Conservation (phyloP, 352 stramenopile genomes). For the Phytophthora agathidicida region DNA sequence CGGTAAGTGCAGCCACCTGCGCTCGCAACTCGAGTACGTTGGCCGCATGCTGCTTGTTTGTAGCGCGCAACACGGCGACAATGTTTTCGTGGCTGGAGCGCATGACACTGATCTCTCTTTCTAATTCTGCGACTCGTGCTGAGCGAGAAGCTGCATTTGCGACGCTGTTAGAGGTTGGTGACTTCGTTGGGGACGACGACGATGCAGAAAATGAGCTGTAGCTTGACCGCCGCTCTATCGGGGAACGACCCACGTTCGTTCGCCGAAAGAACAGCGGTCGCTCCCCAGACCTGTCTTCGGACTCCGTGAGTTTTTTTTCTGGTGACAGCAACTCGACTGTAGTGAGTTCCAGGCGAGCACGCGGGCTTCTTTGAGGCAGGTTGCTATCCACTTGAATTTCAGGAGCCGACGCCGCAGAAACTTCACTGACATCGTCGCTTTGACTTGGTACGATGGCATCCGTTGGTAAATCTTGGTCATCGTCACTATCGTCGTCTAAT, state of each 20-base stretch:
- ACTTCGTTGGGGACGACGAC: conserved; percentile 17
- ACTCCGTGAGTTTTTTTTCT: conserved; percentile 12
- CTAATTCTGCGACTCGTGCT: conserved; percentile 55
- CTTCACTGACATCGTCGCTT: conserved; percentile 18
- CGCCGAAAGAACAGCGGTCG: conserved; percentile 50
- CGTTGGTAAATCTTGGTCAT: neutral
- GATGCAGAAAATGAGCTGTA: conserved; percentile 29
- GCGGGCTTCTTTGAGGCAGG: conserved; percentile 3
- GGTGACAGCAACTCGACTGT: conserved; percentile 43
- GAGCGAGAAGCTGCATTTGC: conserved; percentile 15
- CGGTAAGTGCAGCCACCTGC: conserved; percentile 62
- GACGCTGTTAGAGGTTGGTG: conserved; percentile 6
- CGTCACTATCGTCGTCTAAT: conserved; percentile 12
- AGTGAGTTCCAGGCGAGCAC: conserved; percentile 26
- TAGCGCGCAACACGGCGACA: conserved; percentile 64
- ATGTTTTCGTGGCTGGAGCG: conserved; percentile 76
- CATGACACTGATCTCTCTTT: conserved; percentile 67
- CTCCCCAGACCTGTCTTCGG: neutral
- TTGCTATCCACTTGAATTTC: neutral
- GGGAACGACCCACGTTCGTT: conserved; percentile 37
- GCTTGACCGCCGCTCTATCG: conserved; percentile 43
- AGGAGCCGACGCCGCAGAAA: conserved; percentile 18
- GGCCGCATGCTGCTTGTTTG: conserved; percentile 70
- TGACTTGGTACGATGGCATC: conserved; percentile 6
- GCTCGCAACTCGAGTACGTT: conserved; percentile 72